phyloP scores from a whole-genome alignment of 345 rosid species.

The Eucalyptus marginata region DNA sequence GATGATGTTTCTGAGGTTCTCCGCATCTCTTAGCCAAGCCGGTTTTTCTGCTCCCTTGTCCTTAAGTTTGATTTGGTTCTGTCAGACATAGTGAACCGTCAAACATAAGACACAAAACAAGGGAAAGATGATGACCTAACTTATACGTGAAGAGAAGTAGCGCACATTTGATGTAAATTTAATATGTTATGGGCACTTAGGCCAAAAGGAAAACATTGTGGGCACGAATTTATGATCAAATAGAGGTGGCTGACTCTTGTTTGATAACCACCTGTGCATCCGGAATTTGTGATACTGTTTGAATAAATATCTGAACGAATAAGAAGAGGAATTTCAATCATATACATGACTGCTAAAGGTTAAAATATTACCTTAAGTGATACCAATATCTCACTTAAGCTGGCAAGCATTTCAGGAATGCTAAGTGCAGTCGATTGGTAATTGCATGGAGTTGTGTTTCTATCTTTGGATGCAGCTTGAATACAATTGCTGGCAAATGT shows the following conservation, averaged over 20 bases:
- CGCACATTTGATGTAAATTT: not conserved
- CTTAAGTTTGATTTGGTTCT: not conserved
- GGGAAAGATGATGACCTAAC: not conserved
- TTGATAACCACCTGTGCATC: not conserved
- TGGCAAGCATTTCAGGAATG: not conserved
- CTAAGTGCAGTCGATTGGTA: not conserved
- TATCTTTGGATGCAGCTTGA: not conserved
- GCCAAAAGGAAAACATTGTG: not conserved
- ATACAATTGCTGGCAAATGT: not conserved
- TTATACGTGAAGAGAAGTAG: not conserved
- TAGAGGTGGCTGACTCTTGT: not conserved
- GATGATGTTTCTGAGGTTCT: not conserved
- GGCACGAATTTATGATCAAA: not conserved
- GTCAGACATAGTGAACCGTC: not conserved
- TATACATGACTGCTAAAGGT: not conserved
- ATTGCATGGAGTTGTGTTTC: not conserved
- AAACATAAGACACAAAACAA: not conserved
- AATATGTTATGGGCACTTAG: not conserved
- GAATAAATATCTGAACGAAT: not conserved
- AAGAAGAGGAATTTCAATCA: not conserved
- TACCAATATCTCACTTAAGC: slow-evolving; percentile 2
- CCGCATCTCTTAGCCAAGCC: not conserved
- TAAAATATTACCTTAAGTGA: slow-evolving; percentile 7
- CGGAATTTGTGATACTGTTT: not conserved
- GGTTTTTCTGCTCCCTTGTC: not conserved